These are phyloP conservation scores for Talaromyces funiculosus DNA, from an alignment of 2,329 filamentous ascomycete species.

Conservation along the genomic window DNA sequence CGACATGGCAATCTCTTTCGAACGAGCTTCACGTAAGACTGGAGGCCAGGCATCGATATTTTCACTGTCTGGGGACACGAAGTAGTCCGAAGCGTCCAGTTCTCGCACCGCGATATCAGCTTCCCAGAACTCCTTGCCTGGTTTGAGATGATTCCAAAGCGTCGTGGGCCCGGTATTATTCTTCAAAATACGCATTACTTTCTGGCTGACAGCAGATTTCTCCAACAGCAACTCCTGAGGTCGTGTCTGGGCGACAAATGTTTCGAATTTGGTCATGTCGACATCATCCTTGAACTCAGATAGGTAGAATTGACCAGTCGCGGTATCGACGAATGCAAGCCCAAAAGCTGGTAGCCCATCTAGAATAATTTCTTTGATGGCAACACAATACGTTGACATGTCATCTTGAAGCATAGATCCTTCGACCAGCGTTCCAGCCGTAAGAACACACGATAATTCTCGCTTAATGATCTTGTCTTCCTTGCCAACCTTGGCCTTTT, in stretches of 20 bases:
- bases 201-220: constrained; percentile 79
- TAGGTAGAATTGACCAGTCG: constrained; percentile 91
- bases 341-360: constrained; percentile 78
- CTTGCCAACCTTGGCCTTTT: constrained; percentile 57
- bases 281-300: constrained; percentile 86
- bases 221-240: constrained; percentile 86
- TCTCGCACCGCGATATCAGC: constrained; percentile 77
- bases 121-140: constrained; percentile 84
- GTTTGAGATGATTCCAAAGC: constrained; percentile 90
- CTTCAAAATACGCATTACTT: constrained; percentile 85
- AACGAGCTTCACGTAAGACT: constrained; percentile 62
- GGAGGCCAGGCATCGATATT: constrained; percentile 70
- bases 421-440: constrained; percentile 87
- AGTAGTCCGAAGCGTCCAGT: constrained; percentile 74
- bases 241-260: constrained; percentile 84
- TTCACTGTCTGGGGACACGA: constrained; percentile 54
- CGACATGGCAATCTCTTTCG: constrained; percentile 82
- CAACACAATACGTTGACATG: constrained; percentile 92
- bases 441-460: constrained; percentile 85
- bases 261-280: constrained; percentile 95
- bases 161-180: constrained; percentile 91
- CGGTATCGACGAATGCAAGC: constrained; percentile 88
- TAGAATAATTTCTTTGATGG: constrained; percentile 74
- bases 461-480: constrained; percentile 89
- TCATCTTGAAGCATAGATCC: constrained; percentile 96